A percentile compares a stretch with the other conserved stretches of the same genome.
Evolutionary conservation across 257 asterid species (phyloP).

Genomic region (Galeopsis tetrahit): DNA sequence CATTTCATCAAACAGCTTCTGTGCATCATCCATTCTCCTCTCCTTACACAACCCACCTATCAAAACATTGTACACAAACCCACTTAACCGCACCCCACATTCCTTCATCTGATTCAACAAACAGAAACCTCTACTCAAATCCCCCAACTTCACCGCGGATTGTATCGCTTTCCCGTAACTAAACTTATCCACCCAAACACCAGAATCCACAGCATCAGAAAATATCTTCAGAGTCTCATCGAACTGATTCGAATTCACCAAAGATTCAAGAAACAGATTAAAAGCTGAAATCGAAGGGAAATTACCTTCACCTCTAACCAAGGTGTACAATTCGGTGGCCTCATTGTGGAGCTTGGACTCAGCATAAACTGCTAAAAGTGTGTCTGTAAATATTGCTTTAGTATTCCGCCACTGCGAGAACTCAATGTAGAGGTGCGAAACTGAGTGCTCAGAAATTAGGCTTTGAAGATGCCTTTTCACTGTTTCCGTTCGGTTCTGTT

Average conservation of each 20-base stretch:
- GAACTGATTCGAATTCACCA: conserved; percentile 52
- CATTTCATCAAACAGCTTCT: conserved; percentile 81
- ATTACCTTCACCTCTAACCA: conserved; percentile 53
- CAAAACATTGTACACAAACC: conserved; percentile 80
- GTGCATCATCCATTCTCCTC: conserved; percentile 66
- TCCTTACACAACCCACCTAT: conserved; percentile 80
- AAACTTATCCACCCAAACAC: conserved; percentile 59
- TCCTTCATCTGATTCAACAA: conserved; percentile 54
- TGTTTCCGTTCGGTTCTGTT: conserved; percentile 55
- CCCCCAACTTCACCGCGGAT: conserved; percentile 70
- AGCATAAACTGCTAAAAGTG: conserved; percentile 59
- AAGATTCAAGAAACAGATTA: conserved; percentile 59
- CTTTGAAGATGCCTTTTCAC: conserved; percentile 52
- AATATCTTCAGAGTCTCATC: conserved; percentile 52
- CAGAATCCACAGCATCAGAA: conserved; percentile 52
- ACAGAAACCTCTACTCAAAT: conserved; percentile 54
- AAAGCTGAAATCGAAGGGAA: conserved; percentile 63
- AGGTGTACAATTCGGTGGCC: conserved; percentile 56
- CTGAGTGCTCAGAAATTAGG: conserved; percentile 49
- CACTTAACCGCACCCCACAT: conserved; percentile 44
- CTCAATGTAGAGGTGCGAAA: conserved; percentile 50
- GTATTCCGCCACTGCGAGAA: conserved; percentile 44
- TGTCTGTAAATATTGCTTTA: conserved; percentile 48
- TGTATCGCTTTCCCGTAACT: conserved; percentile 77
- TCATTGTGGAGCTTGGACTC: conserved; percentile 57